Conservation (phyloP, 257 asterid species). For the Primulina eburnea region DNA sequence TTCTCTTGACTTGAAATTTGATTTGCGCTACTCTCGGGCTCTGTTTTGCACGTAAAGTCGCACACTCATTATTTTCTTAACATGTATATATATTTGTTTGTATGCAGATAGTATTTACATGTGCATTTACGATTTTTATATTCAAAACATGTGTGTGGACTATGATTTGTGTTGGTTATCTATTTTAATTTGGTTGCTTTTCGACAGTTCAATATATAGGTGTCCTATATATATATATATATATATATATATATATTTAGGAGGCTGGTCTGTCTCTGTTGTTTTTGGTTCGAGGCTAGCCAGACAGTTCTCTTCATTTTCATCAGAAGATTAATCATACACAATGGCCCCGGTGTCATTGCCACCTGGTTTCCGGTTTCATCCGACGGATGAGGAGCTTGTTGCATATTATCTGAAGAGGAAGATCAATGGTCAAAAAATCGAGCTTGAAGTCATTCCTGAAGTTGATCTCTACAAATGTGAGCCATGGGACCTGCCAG, state of each 20-base stretch:
- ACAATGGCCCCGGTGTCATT: conserved; percentile 86
- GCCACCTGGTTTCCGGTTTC: conserved; percentile 98
- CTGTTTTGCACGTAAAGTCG: not conserved
- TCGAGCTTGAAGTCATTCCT: conserved; percentile 92
- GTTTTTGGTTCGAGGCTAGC: conserved; percentile 26
- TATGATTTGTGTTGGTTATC: conserved; percentile 1
- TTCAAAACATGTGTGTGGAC: not conserved
- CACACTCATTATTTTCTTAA: no score
- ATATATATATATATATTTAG: not conserved
- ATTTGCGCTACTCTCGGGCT: no score
- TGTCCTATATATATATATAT: not conserved
- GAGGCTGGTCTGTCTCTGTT: conserved; percentile 29
- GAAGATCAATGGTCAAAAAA: conserved; percentile 80
- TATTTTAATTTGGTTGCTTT: conserved; percentile 15
- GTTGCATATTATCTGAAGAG: conserved; percentile 91
- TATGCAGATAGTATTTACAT: no score
- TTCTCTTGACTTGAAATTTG: not conserved
- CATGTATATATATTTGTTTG: no score
- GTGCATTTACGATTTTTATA: not conserved
- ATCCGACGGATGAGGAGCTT: conserved; percentile 97
- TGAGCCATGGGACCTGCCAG: conserved; percentile 99
- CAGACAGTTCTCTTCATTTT: not conserved
- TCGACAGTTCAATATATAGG: conserved; percentile 10
- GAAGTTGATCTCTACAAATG: conserved; percentile 99
- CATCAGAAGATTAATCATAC: not conserved